Evolutionary conservation across 768 basidiomycete genomes (phyloP), one percentile per base, ranked within the genome.

Genomic region (Boletus rex-veris): DNA sequence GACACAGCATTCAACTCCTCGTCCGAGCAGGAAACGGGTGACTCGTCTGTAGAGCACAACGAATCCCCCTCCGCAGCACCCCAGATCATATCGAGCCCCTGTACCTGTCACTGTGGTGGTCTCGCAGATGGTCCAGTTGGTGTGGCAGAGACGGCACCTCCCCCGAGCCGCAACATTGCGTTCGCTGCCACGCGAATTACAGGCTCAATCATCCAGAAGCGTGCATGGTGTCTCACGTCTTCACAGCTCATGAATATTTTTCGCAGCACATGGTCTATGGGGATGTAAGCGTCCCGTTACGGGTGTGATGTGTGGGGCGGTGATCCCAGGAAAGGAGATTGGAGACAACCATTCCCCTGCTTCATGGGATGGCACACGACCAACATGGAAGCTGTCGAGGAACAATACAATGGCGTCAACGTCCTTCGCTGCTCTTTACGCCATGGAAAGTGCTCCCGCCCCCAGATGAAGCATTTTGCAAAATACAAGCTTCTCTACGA

Each of bases 351-450:
- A 6, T 41, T 5, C 28, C 39, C 50, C 0, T 55, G 49, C 50
- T 55, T 45, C 15, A 30, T 47, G 14, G 50, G 45, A 5, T 52
- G 50, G 54, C 54, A 56, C 30, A 48, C 45, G 35, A 53, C 41
- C 14, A 41, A 53, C 5, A n/a, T 26, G 35, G 18, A 11, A 4
- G 45, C 31, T 1, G 44, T 55, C 35, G 15, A 55, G 16, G 28
- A 43, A 14, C 50, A 55, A 14, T 53, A 55, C 24, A 53, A 55
- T n/a, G 50, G 54, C 5, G 3, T 53, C 14, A 55, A 55, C 35
- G 9, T 55, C n/a, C 45, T 55, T 19, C 50, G 45, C 7, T 55
- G 54, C 26, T 3, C 52, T 37, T n/a, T 1, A 4, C 40, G 15
- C 3, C 26, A 21, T 3, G 50, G 28, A 11, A 19, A 38, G 16